Percentiles rank a stretch among this genome's conserved stretches.
Evolutionary conservation across 2,329 filamentous ascomycete genomes (phyloP).

Genomic region (Shiraia sp.): DNA sequence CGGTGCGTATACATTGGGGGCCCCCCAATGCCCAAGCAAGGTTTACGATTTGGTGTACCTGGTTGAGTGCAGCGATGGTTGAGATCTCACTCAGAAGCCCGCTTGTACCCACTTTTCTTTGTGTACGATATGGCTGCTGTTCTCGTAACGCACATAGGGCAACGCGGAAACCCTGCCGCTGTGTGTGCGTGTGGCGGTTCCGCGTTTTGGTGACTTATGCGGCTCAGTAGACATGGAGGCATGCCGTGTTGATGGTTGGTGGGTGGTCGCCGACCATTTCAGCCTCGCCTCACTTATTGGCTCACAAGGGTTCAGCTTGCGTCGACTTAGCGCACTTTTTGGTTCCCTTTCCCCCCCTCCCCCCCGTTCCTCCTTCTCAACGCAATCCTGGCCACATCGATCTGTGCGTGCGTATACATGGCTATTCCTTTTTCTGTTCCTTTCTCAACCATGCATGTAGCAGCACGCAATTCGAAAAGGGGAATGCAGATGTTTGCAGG

Average conservation of each 20-base stretch:
- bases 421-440: background rate
- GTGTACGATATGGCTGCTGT: background rate
- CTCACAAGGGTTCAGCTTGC: background rate
- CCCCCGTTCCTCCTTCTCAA: conserved; percentile 1
- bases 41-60: no score
- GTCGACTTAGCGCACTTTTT: conserved; percentile 6
- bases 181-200: background rate
- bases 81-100: background rate
- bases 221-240: conserved; percentile 9
- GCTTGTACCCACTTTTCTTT: conserved; percentile 7
- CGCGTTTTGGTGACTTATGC: conserved; percentile 2
- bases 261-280: conserved; percentile 28
- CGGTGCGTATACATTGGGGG: no score
- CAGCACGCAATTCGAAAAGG: conserved; percentile 12
- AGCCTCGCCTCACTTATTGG: conserved; percentile 30
- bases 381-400: background rate
- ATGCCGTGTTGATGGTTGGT: conserved; percentile 11
- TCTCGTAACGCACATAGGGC: no score
- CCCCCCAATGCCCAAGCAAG: no score
- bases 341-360: no score
- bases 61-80: no score
- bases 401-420: no score
- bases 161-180: no score
- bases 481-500: conserved; percentile 12
- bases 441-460: conserved; percentile 14